Base-by-base conservation (phyloP, 495 filamentous ascomycete genomes). In the Rhizodiscina lignyota region DNA sequence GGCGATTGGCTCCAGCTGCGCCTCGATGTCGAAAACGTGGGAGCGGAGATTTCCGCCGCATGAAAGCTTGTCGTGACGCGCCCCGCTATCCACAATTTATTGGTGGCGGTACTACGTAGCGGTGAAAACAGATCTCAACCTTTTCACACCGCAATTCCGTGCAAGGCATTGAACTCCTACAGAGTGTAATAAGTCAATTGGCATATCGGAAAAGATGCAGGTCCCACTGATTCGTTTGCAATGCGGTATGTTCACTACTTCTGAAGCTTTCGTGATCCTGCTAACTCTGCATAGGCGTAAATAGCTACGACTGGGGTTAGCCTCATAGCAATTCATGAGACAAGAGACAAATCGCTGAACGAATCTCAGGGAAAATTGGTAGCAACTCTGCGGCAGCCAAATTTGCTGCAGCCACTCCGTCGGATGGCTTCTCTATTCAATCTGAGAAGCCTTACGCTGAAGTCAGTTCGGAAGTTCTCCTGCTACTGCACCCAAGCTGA, bases 221-320 rank as follows among this genome's bases (percentile, higher is more conserved):
- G 60, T 92, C 31, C 89, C 89, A 48, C 62, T 97, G 31, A 73
- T 93, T 54, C 74, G 83, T 34, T 73, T 97, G 47, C 83, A 92
- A 59, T 94, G 89, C 63, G 87, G 87, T 82, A 62, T 50, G 64
- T 50, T 20, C 6, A 19, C 28, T 13, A 12, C 22, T 19, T 21
- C 16, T 13, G 24, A 8, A 37, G 23, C n/a, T 5, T 18, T 23
- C 12, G 24, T 18, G 26, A 20, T 35, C 27, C 21, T 33, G 18
- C 35, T 19, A 41, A 30, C 12, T 17, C 11, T 18, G 2, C 26
- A 33, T 35, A 82, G 78, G 78, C 47, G 83, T 86, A 45, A 97
- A 97, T 54, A 94, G 86, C 57, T 97, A 97, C 55, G 89, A 94
- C 58, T 97, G 89, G 89, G 89, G 89, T 72, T 57, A 39, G 65